A percentile compares a stretch with the other conserved stretches of the same genome.
These are phyloP conservation scores for Kentomonas sorsogonicus DNA, from an alignment of 208 protist species.

Conservation along the genomic window DNA sequence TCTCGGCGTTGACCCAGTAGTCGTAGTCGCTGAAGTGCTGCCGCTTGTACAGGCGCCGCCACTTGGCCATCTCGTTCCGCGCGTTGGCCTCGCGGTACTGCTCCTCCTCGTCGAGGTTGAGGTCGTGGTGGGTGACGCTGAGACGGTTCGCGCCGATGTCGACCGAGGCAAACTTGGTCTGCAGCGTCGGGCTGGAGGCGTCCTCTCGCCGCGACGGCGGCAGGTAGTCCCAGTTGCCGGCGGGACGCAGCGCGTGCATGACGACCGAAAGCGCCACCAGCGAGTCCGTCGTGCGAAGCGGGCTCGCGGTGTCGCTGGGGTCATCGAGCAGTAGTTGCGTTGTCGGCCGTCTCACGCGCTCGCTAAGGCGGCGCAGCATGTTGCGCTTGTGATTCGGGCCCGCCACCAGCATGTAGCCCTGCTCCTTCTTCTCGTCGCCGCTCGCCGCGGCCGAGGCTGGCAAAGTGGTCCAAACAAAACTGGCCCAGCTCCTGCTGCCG, in stretches of 20 bases:
- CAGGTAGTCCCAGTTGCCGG: slow-evolving; percentile 85
- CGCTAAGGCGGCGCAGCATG: slow-evolving; percentile 41
- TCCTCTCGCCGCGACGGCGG: slow-evolving; percentile 28
- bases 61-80: slow-evolving; percentile 65
- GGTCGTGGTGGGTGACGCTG: slow-evolving; percentile 30
- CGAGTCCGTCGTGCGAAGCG: slow-evolving; percentile 55
- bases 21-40: slow-evolving; percentile 70
- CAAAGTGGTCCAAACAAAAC: slow-evolving; percentile 62
- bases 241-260: slow-evolving; percentile 61
- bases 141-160: slow-evolving; percentile 76
- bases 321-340: slow-evolving; percentile 68
- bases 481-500: slow-evolving; percentile 19
- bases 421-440: slow-evolving; percentile 16
- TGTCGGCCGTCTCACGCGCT: slow-evolving; percentile 29
- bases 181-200: slow-evolving; percentile 32
- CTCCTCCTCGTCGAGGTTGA: slow-evolving; percentile 82
- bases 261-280: slow-evolving; percentile 63
- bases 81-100: slow-evolving; percentile 41
- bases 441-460: slow-evolving; percentile 6
- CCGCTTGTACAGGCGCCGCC: slow-evolving; percentile 40
- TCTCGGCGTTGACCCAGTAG: slow-evolving; percentile 81
- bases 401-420: slow-evolving; percentile 79
- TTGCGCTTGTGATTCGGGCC: slow-evolving; percentile 83
- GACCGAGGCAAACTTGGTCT: slow-evolving; percentile 40
- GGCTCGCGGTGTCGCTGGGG: slow-evolving; percentile 18